phyloP scores from a whole-genome alignment of 345 rosid species.

The Nasturtium officinale region DNA sequence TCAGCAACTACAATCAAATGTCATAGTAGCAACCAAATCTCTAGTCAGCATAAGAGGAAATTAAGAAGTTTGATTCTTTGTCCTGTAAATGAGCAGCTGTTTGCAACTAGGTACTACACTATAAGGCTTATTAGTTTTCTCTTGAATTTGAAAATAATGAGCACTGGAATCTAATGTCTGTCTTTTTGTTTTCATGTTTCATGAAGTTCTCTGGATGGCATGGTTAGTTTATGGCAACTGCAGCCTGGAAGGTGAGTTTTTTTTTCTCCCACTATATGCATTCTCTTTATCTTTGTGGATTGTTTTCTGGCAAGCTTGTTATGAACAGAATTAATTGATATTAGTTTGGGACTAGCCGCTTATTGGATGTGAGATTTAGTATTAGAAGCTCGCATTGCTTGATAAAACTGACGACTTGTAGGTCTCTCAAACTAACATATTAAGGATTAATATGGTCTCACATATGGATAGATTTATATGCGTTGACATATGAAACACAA shows the following conservation, averaged over 20 bases:
- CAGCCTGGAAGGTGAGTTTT: slow-evolving; percentile 53
- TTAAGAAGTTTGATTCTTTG: slow-evolving; percentile 73
- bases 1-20: slow-evolving; percentile 58
- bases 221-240: slow-evolving; percentile 60
- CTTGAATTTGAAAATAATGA: not conserved
- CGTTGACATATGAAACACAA: not conserved
- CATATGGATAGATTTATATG: not conserved
- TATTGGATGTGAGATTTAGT: slow-evolving; percentile 1
- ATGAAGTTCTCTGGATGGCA: slow-evolving; percentile 62
- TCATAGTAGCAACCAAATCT: slow-evolving; percentile 61
- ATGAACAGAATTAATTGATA: not conserved
- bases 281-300: not conserved
- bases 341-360: slow-evolving; percentile 1
- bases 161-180: slow-evolving; percentile 36
- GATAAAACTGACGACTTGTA: not conserved
- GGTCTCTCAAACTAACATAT: too few species aligned
- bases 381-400: not conserved
- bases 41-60: slow-evolving; percentile 95
- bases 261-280: not conserved
- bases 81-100: slow-evolving; percentile 79
- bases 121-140: not conserved
- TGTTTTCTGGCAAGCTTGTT: not conserved
- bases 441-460: not conserved
- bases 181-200: slow-evolving; percentile 15
- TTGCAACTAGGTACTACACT: slow-evolving; percentile 71